phyloP scores from a whole-genome alignment of 306 rosid genomes.

The Dryas drummondii region DNA sequence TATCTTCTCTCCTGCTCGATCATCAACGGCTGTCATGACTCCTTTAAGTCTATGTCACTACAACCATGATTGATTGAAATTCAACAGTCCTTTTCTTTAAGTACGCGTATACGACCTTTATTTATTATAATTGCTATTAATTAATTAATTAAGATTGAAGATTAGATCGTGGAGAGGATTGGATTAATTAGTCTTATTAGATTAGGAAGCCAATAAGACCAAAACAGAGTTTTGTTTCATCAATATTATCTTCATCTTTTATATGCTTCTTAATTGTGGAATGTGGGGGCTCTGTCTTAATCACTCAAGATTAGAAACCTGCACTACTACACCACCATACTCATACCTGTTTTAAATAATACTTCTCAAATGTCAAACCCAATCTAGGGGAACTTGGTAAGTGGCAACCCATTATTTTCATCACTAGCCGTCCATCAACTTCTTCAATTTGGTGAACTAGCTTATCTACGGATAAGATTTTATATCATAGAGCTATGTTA shows the following conservation, averaged over 20 bases:
- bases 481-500: conserved; percentile 4
- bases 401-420: conserved; percentile 10
- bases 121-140: background rate
- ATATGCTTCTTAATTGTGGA: background rate
- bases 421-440: conserved; percentile 18
- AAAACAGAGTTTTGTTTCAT: background rate
- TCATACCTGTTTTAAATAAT: background rate
- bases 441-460: conserved; percentile 5
- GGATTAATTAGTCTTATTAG: background rate
- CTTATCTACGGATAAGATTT: conserved; percentile 27
- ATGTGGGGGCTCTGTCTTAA: background rate
- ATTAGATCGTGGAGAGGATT: conserved; percentile 9
- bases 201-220: background rate
- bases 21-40: conserved; percentile 26
- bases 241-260: background rate
- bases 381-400: conserved; percentile 5
- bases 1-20: background rate
- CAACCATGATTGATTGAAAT: background rate
- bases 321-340: background rate
- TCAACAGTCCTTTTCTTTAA: background rate
- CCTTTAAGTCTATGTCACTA: conserved; percentile 13
- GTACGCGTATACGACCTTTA: conserved; percentile 14
- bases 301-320: background rate
- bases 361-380: background rate
- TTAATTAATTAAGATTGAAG: background rate